These are phyloP conservation scores for Ensete glaucum DNA, from an alignment of 176 grass and related monocot genomes.

Conservation along the genomic window DNA sequence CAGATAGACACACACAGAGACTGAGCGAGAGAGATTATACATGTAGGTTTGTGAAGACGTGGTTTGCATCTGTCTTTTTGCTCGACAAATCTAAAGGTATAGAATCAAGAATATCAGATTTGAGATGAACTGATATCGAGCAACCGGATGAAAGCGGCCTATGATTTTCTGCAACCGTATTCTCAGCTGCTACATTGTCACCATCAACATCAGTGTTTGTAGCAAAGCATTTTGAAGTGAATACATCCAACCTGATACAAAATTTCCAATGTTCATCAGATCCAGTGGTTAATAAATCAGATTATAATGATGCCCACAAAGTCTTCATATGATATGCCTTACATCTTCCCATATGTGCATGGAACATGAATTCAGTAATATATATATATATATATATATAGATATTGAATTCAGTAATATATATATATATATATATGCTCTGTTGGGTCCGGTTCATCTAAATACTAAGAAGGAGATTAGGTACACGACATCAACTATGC, in stretches of 20 bases:
- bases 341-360: not conserved
- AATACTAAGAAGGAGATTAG: too few relatives aligned
- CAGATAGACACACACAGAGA: not conserved
- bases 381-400: too few relatives aligned
- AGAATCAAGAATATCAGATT: conserved; percentile 46
- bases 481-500: too few relatives aligned
- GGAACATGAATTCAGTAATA: too few relatives aligned
- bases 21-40: conserved; percentile 22
- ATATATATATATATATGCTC: too few relatives aligned
- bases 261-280: not conserved
- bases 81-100: conserved; percentile 20
- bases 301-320: not conserved
- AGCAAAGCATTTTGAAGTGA: conserved; percentile 45
- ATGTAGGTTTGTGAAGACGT: conserved; percentile 42
- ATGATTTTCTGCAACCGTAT: conserved; percentile 34
- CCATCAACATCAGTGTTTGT: conserved; percentile 49
- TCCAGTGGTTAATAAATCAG: not conserved
- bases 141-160: conserved; percentile 27
- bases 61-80: conserved; percentile 24
- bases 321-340: not conserved
- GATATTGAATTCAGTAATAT: too few relatives aligned
- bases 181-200: conserved; percentile 20
- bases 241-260: conserved; percentile 47
- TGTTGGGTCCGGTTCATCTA: too few relatives aligned
- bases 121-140: conserved; percentile 46